Conservation (phyloP, 1,284 basidiomycete genomes). For the Leccinum huronense region DNA sequence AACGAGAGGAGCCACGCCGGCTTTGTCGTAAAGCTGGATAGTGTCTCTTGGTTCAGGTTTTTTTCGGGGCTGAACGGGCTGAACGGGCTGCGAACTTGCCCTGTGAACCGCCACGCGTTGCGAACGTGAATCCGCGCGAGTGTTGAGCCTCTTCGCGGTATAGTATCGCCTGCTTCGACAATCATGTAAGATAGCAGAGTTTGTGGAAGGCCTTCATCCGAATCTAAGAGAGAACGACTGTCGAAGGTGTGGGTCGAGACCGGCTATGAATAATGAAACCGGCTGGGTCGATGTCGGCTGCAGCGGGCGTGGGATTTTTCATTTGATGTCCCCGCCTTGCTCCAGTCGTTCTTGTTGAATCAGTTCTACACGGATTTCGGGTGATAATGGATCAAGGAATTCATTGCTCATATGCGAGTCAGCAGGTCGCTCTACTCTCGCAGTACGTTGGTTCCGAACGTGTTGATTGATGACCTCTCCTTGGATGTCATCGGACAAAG, state of each 20-base stretch:
- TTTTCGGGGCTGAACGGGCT: conserved; percentile 43
- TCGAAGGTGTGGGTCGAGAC: conserved; percentile 80
- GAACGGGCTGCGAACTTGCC: conserved; percentile 34
- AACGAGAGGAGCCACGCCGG: conserved; percentile 86
- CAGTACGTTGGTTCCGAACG: conserved; percentile 85
- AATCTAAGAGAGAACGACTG: conserved; percentile 83
- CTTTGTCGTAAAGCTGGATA: conserved; percentile 91
- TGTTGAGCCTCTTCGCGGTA: conserved; percentile 53
- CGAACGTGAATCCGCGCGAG: conserved; percentile 40
- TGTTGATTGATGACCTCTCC: conserved; percentile 99
- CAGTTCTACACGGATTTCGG: conserved; percentile 95
- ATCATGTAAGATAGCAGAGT: conserved; percentile 80
- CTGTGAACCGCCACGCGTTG: conserved; percentile 39
- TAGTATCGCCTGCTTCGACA: conserved; percentile 64
- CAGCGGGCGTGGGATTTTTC: conserved; percentile 37
- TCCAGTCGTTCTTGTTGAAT: conserved; percentile 92
- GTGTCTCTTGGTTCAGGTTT: conserved; percentile 71
- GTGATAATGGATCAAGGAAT: conserved; percentile 94
- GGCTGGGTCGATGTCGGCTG: conserved; percentile 73
- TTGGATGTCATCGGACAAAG: conserved; percentile 97
- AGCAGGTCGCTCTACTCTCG: conserved; percentile 66
- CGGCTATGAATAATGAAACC: conserved; percentile 72
- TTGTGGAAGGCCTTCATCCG: conserved; percentile 81
- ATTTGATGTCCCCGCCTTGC: conserved; percentile 49
- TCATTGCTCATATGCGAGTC: conserved; percentile 91